A percentile compares a stretch with the other conserved stretches of the same genome.
Evolutionary conservation across 208 protist species (phyloP).

Genomic region (Crithidia mellificae): DNA sequence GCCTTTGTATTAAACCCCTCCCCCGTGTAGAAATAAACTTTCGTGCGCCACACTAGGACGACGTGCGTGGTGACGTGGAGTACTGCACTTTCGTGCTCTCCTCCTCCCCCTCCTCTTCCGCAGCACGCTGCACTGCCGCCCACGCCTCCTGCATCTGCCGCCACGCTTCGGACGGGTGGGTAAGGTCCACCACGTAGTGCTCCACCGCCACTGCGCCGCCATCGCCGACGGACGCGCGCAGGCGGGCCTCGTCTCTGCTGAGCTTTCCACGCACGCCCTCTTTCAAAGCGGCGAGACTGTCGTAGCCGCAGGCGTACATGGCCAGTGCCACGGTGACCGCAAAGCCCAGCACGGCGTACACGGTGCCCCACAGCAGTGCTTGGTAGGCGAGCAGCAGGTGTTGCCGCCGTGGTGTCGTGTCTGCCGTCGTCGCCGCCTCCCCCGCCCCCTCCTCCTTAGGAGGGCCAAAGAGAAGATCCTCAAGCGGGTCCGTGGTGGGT

Average conservation of each 20-base stretch:
- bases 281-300: slow-evolving; percentile 41
- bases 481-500: slow-evolving; percentile 43
- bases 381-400: slow-evolving; percentile 74
- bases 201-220: slow-evolving; percentile 11
- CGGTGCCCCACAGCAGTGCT: slow-evolving; percentile 70
- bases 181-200: slow-evolving; percentile 75
- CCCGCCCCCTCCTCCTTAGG: slow-evolving; percentile 24
- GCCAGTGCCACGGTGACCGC: slow-evolving; percentile 30
- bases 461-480: slow-evolving; percentile 39
- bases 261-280: slow-evolving; percentile 45
- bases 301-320: slow-evolving; percentile 67
- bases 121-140: slow-evolving; percentile 37
- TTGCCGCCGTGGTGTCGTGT: slow-evolving; percentile 12
- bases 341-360: slow-evolving; percentile 65
- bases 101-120: slow-evolving; percentile 11
- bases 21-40: no score
- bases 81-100: not conserved
- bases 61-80: no score
- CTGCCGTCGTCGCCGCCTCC: slow-evolving; percentile 1
- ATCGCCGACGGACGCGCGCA: slow-evolving; percentile 18
- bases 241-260: slow-evolving; percentile 41
- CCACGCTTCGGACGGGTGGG: slow-evolving; percentile 45
- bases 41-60: not conserved
- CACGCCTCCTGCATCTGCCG: slow-evolving; percentile 65
- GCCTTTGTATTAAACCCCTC: no score